phyloP scores from a whole-genome alignment of 2,329 filamentous ascomycete genomes.

The Amesomyces nigricolor region DNA sequence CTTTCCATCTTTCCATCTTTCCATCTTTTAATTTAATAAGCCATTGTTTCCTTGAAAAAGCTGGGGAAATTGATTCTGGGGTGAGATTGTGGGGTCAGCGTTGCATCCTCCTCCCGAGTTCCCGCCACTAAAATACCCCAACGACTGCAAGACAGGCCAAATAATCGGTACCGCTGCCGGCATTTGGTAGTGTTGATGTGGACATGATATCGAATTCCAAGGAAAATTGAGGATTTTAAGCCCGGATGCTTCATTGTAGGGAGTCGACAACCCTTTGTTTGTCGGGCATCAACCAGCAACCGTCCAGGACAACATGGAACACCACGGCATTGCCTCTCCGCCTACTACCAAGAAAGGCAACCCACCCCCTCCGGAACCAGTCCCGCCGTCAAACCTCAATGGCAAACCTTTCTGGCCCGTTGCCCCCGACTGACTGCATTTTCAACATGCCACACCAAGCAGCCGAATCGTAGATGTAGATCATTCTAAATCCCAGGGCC shows the following conservation, averaged over 20 bases:
- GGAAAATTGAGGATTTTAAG: too few relatives aligned
- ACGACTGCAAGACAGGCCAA: not conserved
- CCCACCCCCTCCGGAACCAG: slow-evolving; percentile 20
- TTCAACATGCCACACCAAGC: not conserved
- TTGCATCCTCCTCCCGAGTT: not conserved
- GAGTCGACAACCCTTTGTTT: not conserved
- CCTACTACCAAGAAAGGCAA: slow-evolving; percentile 11
- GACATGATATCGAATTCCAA: not conserved
- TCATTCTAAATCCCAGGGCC: too few relatives aligned
- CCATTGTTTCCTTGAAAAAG: not conserved
- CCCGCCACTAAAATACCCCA: not conserved
- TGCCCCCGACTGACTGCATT: not conserved
- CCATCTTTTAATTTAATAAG: not conserved
- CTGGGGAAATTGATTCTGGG: not conserved
- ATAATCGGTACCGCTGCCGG: too few relatives aligned
- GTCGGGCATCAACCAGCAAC: not conserved
- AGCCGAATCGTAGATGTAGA: too few relatives aligned
- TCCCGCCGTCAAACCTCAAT: slow-evolving; percentile 18
- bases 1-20: too few relatives aligned
- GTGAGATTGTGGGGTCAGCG: slow-evolving; percentile 13
- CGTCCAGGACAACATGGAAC: not conserved
- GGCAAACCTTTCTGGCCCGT: not conserved
- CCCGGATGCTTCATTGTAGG: too few relatives aligned
- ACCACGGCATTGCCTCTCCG: slow-evolving; percentile 5
- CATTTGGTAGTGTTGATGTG: too few relatives aligned